These are phyloP conservation scores for Sphagnum contortum DNA, from an alignment of 225 moss, liverwort and hornwort genomes.

Conservation along the genomic window DNA sequence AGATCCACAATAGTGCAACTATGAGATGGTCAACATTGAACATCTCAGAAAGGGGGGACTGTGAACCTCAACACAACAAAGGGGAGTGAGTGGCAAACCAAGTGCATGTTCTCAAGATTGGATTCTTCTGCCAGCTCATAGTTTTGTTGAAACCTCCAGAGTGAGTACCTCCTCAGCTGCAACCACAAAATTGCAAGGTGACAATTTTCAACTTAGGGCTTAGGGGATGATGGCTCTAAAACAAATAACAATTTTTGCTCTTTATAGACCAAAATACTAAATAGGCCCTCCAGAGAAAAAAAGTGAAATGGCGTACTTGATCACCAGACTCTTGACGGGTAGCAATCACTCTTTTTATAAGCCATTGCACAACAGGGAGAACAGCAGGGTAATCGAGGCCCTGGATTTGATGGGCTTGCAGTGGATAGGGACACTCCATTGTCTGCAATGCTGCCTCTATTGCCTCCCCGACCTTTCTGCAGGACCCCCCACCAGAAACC, in stretches of 20 bases:
- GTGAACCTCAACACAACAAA: too few species aligned
- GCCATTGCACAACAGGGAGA: conserved; percentile 88
- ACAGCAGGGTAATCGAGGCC: conserved; percentile 97
- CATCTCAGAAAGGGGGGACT: too few species aligned
- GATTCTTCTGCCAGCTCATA: conserved; percentile 61
- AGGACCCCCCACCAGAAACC: conserved; percentile 7
- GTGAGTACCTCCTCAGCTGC: conserved; percentile 79
- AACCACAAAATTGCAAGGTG: background rate
- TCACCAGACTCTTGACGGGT: conserved; percentile 87
- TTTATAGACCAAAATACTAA: too few species aligned
- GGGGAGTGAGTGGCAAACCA: too few species aligned
- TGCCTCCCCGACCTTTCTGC: conserved; percentile 97
- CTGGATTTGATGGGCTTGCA: conserved; percentile 99
- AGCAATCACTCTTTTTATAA: conserved; percentile 86
- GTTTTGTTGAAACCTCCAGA: conserved; percentile 66
- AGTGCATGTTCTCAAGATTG: too few species aligned
- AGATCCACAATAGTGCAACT: too few species aligned
- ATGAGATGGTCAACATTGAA: too few species aligned
- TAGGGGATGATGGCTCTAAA: background rate
- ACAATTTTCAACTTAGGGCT: background rate
- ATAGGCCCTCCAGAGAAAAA: too few species aligned
- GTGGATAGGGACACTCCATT: conserved; percentile 92
- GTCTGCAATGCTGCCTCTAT: conserved; percentile 94
- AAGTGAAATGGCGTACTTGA: conserved; percentile 37
- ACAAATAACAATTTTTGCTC: too few species aligned